Conservation (phyloP, 345 rosid genomes). For the Psidium guajava region DNA sequence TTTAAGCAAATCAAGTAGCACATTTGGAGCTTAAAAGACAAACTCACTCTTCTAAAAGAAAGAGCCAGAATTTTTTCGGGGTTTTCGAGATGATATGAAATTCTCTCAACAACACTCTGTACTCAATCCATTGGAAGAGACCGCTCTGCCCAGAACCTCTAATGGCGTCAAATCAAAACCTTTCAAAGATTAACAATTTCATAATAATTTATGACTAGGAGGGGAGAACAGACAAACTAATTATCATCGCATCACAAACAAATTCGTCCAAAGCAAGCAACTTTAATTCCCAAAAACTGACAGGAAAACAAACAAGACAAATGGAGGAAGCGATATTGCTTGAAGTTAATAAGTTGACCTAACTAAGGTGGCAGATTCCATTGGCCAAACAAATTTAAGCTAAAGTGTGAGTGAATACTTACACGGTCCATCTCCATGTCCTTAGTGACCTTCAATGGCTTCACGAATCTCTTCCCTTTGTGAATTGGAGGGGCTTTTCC, state of each 20-base stretch:
- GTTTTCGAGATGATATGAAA: fast-evolving
- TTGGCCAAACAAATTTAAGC: background rate
- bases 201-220: background rate
- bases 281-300: background rate
- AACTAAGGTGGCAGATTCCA: background rate
- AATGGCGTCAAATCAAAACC: background rate
- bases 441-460: slow-evolving; percentile 59
- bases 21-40: background rate
- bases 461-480: slow-evolving; percentile 68
- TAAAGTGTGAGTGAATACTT: background rate
- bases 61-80: background rate
- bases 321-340: background rate
- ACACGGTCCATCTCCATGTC: slow-evolving; percentile 71
- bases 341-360: background rate
- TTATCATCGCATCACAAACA: background rate
- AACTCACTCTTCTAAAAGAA: background rate
- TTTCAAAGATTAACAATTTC: background rate
- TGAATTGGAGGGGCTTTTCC: slow-evolving; percentile 49
- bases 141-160: background rate
- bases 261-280: background rate
- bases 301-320: background rate
- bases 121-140: background rate
- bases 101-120: background rate
- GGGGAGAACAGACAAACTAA: background rate
- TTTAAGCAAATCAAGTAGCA: background rate